Evolutionary conservation across 495 filamentous ascomycete genomes (phyloP).

Genomic region (Amphirosellinia nigrospora): DNA sequence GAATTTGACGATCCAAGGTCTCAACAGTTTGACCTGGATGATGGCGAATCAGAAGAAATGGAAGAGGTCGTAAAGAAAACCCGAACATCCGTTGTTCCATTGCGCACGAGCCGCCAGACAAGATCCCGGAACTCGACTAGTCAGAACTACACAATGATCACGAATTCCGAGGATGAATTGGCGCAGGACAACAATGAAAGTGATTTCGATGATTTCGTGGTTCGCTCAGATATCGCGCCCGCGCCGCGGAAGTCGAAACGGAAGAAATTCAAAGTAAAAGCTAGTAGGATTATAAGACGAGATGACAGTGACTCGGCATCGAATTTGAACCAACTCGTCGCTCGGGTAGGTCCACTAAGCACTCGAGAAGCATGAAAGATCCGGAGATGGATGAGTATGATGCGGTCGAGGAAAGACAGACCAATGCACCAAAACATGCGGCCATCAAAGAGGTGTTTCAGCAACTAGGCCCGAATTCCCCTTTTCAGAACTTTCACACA

Average conservation of each 20-base stretch:
- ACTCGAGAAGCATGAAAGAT: constrained; percentile 67
- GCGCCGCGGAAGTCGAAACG: constrained; percentile 23
- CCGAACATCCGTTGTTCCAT: neutral
- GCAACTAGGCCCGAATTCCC: constrained; percentile 52
- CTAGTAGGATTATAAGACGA: constrained; percentile 1
- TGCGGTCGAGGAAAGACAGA: constrained; percentile 64
- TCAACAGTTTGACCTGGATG: constrained; percentile 4
- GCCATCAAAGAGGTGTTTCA: constrained; percentile 75
- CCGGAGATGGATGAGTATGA: constrained; percentile 55
- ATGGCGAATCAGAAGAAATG: constrained; percentile 14
- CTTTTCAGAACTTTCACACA: constrained; percentile 72
- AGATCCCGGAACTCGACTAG: constrained; percentile 24
- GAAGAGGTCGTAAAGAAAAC: neutral
- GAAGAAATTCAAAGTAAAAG: constrained; percentile 20
- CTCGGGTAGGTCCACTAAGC: constrained; percentile 56
- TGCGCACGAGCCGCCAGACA: constrained; percentile 20
- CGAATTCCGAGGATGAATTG: constrained; percentile 53
- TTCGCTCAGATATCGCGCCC: constrained; percentile 48
- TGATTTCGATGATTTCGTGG: constrained; percentile 35
- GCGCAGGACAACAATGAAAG: constrained; percentile 41
- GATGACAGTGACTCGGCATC: constrained; percentile 46
- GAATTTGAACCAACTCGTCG: constrained; percentile 56
- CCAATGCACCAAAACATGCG: constrained; percentile 54
- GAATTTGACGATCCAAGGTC: constrained; percentile 12
- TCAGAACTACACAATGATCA: constrained; percentile 10